Percentiles rank a stretch among this genome's conserved stretches.
These are phyloP conservation scores for Ogataea corticis DNA, from an alignment of 805 yeast species.

Conservation along the genomic window DNA sequence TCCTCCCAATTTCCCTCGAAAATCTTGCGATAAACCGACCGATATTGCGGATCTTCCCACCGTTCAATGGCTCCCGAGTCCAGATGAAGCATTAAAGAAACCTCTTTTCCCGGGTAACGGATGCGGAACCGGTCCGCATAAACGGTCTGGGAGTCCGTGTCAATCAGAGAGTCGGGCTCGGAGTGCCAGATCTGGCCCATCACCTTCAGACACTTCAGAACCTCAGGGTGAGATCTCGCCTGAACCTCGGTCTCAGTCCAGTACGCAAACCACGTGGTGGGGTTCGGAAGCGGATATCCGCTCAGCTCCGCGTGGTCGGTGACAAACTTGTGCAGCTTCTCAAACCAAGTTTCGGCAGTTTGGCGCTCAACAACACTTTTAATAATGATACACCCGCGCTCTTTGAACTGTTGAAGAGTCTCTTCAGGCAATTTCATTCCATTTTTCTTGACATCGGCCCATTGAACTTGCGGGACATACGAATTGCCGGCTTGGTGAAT, in stretches of 20 bases:
- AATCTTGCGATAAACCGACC: slow-evolving; percentile 35
- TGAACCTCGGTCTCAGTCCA: slow-evolving; percentile 3
- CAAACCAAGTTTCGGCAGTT: neutral
- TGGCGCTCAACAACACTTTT: neutral
- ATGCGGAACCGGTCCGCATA: slow-evolving; percentile 3
- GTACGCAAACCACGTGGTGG: slow-evolving; percentile 5
- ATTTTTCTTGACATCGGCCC: slow-evolving; percentile 1
- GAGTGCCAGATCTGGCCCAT: slow-evolving; percentile 2
- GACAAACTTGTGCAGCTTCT: neutral
- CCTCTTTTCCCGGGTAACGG: slow-evolving; percentile 35
- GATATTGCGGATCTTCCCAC: slow-evolving; percentile 43
- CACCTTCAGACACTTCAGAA: slow-evolving; percentile 3
- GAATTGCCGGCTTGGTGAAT: slow-evolving; percentile 1
- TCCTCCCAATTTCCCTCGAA: slow-evolving; percentile 42
- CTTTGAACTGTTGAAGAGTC: neutral
- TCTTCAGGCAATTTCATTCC: slow-evolving; percentile 1
- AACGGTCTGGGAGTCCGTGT: slow-evolving; percentile 3
- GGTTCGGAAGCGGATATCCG: slow-evolving; percentile 3
- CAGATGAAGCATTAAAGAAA: slow-evolving; percentile 38
- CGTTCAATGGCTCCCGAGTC: slow-evolving; percentile 44
- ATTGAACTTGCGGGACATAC: slow-evolving; percentile 1
- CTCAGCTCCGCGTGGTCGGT: slow-evolving; percentile 1
- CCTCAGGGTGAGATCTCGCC: slow-evolving; percentile 2
- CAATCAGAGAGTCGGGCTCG: neutral
- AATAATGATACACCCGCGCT: slow-evolving; percentile 2